These are phyloP conservation scores for Rhodotorula graminis DNA, from an alignment of 768 basidiomycete genomes.

Conservation along the genomic window DNA sequence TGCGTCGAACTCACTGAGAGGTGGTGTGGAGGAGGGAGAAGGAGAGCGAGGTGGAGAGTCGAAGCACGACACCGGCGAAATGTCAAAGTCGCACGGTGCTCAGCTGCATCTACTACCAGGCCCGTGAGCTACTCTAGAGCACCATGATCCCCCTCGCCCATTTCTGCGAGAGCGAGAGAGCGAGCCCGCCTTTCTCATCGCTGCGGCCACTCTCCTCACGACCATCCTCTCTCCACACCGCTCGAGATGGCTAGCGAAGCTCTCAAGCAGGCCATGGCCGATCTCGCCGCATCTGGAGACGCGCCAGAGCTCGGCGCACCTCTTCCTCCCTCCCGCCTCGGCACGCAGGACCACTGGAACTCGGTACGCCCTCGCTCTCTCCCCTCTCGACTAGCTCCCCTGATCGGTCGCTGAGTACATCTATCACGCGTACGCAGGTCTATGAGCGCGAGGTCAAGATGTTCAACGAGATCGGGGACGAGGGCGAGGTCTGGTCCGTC, in stretches of 20 bases:
- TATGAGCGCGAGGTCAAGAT: slow-evolving; percentile 47
- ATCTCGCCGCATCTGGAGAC: slow-evolving; percentile 20
- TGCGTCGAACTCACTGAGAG: too few species aligned
- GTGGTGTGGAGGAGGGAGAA: too few species aligned
- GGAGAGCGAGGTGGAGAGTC: too few species aligned
- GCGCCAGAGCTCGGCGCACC: slow-evolving; percentile 15
- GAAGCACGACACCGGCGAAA: too few species aligned
- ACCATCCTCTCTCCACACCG: not conserved
- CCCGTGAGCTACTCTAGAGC: too few species aligned
- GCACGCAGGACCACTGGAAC: slow-evolving; percentile 49
- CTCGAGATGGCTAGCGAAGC: slow-evolving; percentile 28
- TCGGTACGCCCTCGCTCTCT: not conserved
- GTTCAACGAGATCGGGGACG: slow-evolving; percentile 50
- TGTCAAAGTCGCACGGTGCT: too few species aligned
- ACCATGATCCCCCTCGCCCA: too few species aligned
- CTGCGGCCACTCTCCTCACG: too few species aligned
- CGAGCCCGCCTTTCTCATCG: too few species aligned
- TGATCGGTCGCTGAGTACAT: too few species aligned
- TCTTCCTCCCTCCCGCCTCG: slow-evolving; percentile 45
- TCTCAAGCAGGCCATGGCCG: slow-evolving; percentile 30
- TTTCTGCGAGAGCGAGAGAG: too few species aligned
- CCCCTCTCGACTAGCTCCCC: not conserved
- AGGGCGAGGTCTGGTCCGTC: slow-evolving; percentile 51
- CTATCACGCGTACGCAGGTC: not conserved
- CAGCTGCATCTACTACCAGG: too few species aligned